Conservation (phyloP, 73 alveolate species). For the Breviolum minutum region DNA sequence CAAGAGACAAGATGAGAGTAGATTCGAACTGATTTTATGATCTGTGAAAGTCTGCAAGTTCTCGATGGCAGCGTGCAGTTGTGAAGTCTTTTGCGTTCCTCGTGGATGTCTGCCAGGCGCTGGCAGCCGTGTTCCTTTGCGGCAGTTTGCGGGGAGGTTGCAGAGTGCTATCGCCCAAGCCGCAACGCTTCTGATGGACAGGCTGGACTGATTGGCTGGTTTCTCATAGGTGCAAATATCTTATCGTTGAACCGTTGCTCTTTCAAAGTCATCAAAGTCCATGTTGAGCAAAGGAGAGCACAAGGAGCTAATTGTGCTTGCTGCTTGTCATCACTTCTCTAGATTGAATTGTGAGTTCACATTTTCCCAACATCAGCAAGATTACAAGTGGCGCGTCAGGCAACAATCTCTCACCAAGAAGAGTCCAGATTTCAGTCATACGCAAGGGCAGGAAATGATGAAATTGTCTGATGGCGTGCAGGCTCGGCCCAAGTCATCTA, state of each 20-base stretch:
- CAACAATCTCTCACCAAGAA: slow-evolving; percentile 36
- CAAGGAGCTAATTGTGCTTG: not conserved
- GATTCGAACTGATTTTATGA: not conserved
- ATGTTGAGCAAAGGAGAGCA: not conserved
- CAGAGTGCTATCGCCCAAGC: slow-evolving; percentile 93
- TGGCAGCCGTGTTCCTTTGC: slow-evolving; percentile 62
- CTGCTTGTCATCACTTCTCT: too few species aligned
- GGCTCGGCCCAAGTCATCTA: not conserved
- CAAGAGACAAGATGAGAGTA: not conserved
- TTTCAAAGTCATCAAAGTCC: not conserved
- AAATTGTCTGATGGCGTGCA: slow-evolving; percentile 75
- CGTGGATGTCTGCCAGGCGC: not conserved
- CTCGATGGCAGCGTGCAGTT: not conserved
- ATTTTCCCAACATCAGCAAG: not conserved
- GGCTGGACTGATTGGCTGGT: not conserved
- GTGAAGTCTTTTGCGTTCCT: not conserved
- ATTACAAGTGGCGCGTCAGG: not conserved
- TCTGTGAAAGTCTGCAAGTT: not conserved
- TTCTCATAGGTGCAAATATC: too few species aligned
- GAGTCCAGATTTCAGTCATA: slow-evolving; percentile 36
- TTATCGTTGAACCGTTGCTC: not conserved
- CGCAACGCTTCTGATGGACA: slow-evolving; percentile 58
- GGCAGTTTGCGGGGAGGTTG: slow-evolving; percentile 79
- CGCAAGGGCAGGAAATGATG: slow-evolving; percentile 73
- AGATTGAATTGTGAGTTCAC: too few species aligned